phyloP scores from a whole-genome alignment of 2,329 filamentous ascomycete species.

The Fusarium buharicum region DNA sequence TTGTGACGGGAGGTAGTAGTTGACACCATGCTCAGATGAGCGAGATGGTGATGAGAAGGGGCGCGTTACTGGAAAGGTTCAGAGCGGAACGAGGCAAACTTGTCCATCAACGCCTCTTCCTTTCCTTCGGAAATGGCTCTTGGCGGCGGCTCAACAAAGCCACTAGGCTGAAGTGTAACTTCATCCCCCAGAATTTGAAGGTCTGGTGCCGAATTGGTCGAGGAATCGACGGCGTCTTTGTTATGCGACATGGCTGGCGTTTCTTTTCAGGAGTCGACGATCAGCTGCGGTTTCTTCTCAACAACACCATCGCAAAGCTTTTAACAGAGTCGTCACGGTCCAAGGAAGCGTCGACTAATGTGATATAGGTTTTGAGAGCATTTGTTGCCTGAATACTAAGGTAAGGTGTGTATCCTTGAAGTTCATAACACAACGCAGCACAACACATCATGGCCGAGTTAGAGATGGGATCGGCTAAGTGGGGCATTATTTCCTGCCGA shows the following conservation, averaged over 20 bases:
- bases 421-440: not conserved
- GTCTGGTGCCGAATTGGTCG: conserved; percentile 70
- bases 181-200: conserved; percentile 79
- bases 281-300: conserved; percentile 31
- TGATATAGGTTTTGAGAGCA: conserved; percentile 18
- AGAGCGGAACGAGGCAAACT: conserved; percentile 86
- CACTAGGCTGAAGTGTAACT: conserved; percentile 79
- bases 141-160: conserved; percentile 65
- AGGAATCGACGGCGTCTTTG: conserved; percentile 47
- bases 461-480: conserved; percentile 39
- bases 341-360: conserved; percentile 10
- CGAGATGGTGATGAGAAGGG: conserved; percentile 24
- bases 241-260: conserved; percentile 46
- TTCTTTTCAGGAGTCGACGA: conserved; percentile 22
- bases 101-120: conserved; percentile 78
- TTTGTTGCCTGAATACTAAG: conserved; percentile 13
- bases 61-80: conserved; percentile 66
- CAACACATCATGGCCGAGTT: conserved; percentile 14
- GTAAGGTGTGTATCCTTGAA: conserved; percentile 8
- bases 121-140: conserved; percentile 60
- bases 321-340: conserved; percentile 16
- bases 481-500: conserved; percentile 40
- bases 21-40: not conserved
- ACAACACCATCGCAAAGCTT: conserved; percentile 36
- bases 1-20: not conserved